Evolutionary conservation across 164 flowering plant genomes (phyloP).

Genomic region (Annona cherimola): DNA sequence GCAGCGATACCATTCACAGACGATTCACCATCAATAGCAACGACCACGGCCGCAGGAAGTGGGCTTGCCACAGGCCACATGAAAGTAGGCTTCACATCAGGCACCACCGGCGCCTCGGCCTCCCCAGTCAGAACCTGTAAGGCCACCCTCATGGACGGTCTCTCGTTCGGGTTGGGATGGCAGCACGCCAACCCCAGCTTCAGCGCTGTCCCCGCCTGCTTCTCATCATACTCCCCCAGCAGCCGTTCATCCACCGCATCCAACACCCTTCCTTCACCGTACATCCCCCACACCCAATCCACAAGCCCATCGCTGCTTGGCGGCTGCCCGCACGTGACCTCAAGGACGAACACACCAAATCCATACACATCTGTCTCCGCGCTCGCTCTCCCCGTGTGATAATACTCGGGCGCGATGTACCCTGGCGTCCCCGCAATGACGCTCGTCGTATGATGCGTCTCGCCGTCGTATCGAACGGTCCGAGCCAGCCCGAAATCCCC

Average conservation of each 20-base stretch:
- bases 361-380: constrained; percentile 11
- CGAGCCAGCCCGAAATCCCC: constrained; percentile 56
- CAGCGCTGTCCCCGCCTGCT: neutral
- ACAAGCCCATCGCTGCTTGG: constrained; percentile 12
- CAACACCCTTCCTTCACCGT: constrained; percentile 9
- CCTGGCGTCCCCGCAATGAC: constrained; percentile 43
- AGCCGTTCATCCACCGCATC: neutral
- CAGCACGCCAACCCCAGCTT: constrained; percentile 11
- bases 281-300: constrained; percentile 22
- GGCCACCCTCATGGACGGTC: constrained; percentile 36
- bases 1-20: too few species aligned
- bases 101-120: constrained; percentile 32
- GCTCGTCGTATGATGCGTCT: constrained; percentile 24
- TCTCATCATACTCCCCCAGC: constrained; percentile 10
- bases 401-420: constrained; percentile 15
- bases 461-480: constrained; percentile 13
- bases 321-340: constrained; percentile 37
- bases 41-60: constrained; percentile 10
- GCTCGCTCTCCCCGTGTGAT: constrained; percentile 4
- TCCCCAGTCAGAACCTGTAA: constrained; percentile 44
- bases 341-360: constrained; percentile 17
- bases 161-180: constrained; percentile 32
- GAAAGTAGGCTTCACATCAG: constrained; percentile 38
- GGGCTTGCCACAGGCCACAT: constrained; percentile 38
- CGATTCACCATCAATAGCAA: too few species aligned